Percentiles rank a stretch among this genome's conserved stretches.
Evolutionary conservation across 495 filamentous ascomycete genomes (phyloP).

Genomic region (Ascodesmis nigricans): DNA sequence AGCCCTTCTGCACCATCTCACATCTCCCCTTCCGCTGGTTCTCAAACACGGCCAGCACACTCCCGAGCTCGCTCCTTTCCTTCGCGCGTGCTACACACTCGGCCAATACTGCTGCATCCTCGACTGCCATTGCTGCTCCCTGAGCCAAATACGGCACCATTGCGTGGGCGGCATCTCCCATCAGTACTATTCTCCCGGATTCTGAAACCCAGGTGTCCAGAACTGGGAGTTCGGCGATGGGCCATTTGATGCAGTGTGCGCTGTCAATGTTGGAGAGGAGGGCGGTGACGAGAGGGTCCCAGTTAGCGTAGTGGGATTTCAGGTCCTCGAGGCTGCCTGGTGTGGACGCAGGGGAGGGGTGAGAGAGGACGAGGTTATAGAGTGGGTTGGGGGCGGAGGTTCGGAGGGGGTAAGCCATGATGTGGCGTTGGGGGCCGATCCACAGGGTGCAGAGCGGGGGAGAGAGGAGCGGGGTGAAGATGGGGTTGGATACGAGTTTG

Average conservation of each 20-base stretch:
- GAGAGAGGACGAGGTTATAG: background rate
- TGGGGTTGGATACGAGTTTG: background rate
- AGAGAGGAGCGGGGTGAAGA: background rate
- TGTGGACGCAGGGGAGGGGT: too few relatives aligned
- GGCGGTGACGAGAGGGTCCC: too few relatives aligned
- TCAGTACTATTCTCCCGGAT: slow-evolving; percentile 4
- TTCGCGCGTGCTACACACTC: slow-evolving; percentile 21
- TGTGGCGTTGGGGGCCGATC: background rate
- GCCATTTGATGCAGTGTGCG: too few relatives aligned
- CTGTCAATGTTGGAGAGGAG: too few relatives aligned
- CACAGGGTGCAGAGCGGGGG: background rate
- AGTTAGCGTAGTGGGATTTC: too few relatives aligned
- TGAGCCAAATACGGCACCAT: slow-evolving; percentile 47
- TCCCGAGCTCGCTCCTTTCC: slow-evolving; percentile 26
- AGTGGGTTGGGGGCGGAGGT: background rate
- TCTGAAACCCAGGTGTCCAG: slow-evolving; percentile 2
- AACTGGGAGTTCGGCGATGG: too few relatives aligned
- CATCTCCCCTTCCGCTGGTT: slow-evolving; percentile 36
- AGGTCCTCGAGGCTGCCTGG: too few relatives aligned
- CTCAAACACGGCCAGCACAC: slow-evolving; percentile 35
- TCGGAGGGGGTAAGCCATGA: background rate
- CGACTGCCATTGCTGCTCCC: slow-evolving; percentile 29
- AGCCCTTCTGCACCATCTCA: slow-evolving; percentile 33
- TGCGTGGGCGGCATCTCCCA: slow-evolving; percentile 40
- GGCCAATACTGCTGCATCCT: slow-evolving; percentile 31